Percentiles rank a stretch among this genome's conserved stretches.
These are phyloP conservation scores for Dactylonectria macrodidyma DNA, from an alignment of 2,329 filamentous ascomycete species.

Conservation along the genomic window DNA sequence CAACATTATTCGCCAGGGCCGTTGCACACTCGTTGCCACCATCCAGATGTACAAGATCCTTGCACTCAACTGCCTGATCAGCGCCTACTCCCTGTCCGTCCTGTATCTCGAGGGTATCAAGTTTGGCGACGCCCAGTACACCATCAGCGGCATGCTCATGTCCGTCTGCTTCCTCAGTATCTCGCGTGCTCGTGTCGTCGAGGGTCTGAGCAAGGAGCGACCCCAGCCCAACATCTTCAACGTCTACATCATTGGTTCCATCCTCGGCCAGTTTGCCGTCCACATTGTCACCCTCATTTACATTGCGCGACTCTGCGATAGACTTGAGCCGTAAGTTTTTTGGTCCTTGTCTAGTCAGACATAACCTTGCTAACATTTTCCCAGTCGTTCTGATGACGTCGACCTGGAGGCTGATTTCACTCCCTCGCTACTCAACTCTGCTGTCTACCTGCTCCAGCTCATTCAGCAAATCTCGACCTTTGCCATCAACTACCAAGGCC, in stretches of 20 bases:
- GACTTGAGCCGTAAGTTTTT: slow-evolving; percentile 83
- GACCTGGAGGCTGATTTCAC: slow-evolving; percentile 96
- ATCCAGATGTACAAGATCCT: slow-evolving; percentile 99
- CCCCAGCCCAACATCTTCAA: slow-evolving; percentile 99
- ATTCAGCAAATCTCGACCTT: slow-evolving; percentile 99
- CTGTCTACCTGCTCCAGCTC: slow-evolving; percentile 95
- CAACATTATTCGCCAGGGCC: slow-evolving; percentile 97
- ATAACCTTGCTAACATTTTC: slow-evolving; percentile 45
- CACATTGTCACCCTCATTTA: slow-evolving; percentile 97
- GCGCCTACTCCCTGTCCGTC: slow-evolving; percentile 95
- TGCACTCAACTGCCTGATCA: slow-evolving; percentile 97
- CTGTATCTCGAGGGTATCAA: slow-evolving; percentile 99
- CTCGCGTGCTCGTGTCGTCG: slow-evolving; percentile 96
- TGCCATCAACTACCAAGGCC: slow-evolving; percentile 98
- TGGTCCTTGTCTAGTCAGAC: background rate
- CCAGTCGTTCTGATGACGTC: slow-evolving; percentile 70
- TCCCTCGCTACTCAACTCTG: slow-evolving; percentile 94
- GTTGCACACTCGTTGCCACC: slow-evolving; percentile 96
- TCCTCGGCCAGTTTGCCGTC: slow-evolving; percentile 96
- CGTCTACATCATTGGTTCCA: slow-evolving; percentile 97
- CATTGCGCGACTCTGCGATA: slow-evolving; percentile 90
- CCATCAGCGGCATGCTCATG: slow-evolving; percentile 99
- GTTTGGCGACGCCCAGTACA: slow-evolving; percentile 98
- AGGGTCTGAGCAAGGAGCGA: slow-evolving; percentile 95
- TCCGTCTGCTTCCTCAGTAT: slow-evolving; percentile 99